Evolutionary conservation across 1,284 basidiomycete species (phyloP).

Genomic region (Cutaneotrichosporon cyanovorans): DNA sequence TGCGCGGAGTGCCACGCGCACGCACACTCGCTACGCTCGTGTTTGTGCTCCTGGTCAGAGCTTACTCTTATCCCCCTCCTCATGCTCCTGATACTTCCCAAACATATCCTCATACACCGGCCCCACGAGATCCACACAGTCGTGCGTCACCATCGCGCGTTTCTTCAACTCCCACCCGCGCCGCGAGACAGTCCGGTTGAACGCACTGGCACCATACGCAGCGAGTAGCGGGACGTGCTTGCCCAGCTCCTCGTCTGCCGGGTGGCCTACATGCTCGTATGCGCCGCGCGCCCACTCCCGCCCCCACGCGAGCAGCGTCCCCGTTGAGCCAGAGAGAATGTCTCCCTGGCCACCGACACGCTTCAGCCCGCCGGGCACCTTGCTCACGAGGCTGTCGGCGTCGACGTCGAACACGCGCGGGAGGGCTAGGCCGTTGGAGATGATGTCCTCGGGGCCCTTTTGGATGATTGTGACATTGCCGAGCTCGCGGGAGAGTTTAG

Average conservation of each 20-base stretch:
- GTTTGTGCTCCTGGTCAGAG: background rate
- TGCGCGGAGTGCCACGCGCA: background rate
- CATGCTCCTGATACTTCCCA: conserved; percentile 40
- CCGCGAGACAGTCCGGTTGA: conserved; percentile 74
- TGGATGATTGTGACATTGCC: conserved; percentile 87
- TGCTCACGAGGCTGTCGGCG: conserved; percentile 13
- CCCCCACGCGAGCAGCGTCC: conserved; percentile 87
- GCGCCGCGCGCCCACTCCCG: conserved; percentile 78
- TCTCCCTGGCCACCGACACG: conserved; percentile 95
- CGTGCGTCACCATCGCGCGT: conserved; percentile 78
- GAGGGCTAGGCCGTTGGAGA: conserved; percentile 45
- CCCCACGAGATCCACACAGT: conserved; percentile 72
- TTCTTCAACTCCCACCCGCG: conserved; percentile 67
- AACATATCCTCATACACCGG: conserved; percentile 67
- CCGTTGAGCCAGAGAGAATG: conserved; percentile 77
- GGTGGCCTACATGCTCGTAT: conserved; percentile 54
- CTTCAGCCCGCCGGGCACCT: conserved; percentile 66
- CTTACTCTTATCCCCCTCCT: conserved; percentile 1
- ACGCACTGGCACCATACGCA: conserved; percentile 77
- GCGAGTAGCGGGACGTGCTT: conserved; percentile 69
- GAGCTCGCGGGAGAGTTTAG: conserved; percentile 60
- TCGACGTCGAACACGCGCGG: conserved; percentile 20
- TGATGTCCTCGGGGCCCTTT: conserved; percentile 64
- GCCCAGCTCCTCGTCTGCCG: conserved; percentile 49
- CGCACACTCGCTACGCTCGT: no score